Base-by-base conservation (phyloP, 1,139 yeast genomes). In the Scheffersomyces quercinus region DNA sequence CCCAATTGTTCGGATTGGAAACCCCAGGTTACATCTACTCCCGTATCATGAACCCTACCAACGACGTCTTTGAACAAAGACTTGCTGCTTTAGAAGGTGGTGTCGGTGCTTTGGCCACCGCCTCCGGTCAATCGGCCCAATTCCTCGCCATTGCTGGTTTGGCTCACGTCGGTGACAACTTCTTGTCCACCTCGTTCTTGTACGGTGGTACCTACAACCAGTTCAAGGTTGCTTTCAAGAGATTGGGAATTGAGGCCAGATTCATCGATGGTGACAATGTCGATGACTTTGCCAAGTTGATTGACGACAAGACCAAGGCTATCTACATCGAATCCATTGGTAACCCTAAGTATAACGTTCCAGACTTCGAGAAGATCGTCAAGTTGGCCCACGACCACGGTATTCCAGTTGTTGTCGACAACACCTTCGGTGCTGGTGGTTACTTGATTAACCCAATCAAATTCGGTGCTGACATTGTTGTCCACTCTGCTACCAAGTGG, bases 341-440 rank as follows among this genome's bases (percentile, higher is more conserved):
- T 55, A 93, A 93, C 70, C 99, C 99, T 48, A 85, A 84, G 62
- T 90, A 87, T 70, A 88, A 88, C 63, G 85, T 93, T 42, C 97
- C 98, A 44, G 97, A 91, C 67, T 88, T 93, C 58, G 90, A 87
- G 65, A 80, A 75, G 44, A 77, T 93, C 54, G 79, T 81, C 42
- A 83, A 77, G 31, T 73, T 88, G 41, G 97, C 97, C 40, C 97
- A 90, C 68, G 82, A 84, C 52, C 80, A 88, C 55, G 97, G 97
- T 46, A 77, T 91, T 44, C 96, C 97, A 43, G 82, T 93, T 40
- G 93, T 93, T 44, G 97, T 88, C 37, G 99, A 93, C 72, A 93
- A 93, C 81, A 93, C 99, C 28, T 91, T 91, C 59, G 98, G 97
- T 62, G 97, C 97, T 37, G 97, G 96, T 66, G 98, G 98, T 40